These are phyloP conservation scores for Erigeron philadelphicus DNA, from an alignment of 140 eudicot species.

Conservation along the genomic window DNA sequence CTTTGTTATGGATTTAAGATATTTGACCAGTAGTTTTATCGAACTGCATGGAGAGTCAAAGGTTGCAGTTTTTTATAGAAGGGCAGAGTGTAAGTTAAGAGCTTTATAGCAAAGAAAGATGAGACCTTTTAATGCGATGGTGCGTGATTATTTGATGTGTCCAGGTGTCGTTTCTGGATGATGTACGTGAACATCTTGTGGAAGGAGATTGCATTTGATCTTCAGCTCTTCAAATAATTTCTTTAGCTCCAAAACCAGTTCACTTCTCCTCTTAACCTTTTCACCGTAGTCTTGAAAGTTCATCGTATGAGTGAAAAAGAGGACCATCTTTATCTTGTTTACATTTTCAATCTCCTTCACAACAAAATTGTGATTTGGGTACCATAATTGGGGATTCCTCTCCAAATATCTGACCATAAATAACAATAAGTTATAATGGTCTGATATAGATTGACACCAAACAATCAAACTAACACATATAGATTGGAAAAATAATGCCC, in stretches of 20 bases:
- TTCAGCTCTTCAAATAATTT: constrained; percentile 61
- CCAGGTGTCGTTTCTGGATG: constrained; percentile 29
- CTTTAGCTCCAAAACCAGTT: constrained; percentile 66
- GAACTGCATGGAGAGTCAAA: background rate
- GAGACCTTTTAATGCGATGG: constrained; percentile 18
- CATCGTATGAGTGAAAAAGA: constrained; percentile 64
- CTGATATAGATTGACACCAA: background rate
- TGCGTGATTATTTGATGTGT: constrained; percentile 26
- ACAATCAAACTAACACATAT: background rate
- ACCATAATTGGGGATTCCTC: constrained; percentile 68
- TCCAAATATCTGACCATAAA: constrained; percentile 59
- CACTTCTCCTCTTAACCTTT: constrained; percentile 52
- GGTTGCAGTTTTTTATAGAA: background rate
- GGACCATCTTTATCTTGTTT: constrained; percentile 68
- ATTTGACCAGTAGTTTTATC: background rate
- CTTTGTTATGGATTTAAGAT: background rate
- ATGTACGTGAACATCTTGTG: constrained; percentile 58
- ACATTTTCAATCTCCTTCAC: constrained; percentile 68
- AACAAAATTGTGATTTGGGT: constrained; percentile 64
- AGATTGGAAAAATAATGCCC: background rate
- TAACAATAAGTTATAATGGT: background rate
- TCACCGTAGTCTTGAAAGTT: constrained; percentile 66
- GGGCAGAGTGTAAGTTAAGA: background rate
- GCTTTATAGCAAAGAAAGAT: constrained; percentile 2
- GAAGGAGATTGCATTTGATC: constrained; percentile 64